Conservation (phyloP, 371 early-diverging fungal genomes). For the Syncephalastrum contaminatum region DNA sequence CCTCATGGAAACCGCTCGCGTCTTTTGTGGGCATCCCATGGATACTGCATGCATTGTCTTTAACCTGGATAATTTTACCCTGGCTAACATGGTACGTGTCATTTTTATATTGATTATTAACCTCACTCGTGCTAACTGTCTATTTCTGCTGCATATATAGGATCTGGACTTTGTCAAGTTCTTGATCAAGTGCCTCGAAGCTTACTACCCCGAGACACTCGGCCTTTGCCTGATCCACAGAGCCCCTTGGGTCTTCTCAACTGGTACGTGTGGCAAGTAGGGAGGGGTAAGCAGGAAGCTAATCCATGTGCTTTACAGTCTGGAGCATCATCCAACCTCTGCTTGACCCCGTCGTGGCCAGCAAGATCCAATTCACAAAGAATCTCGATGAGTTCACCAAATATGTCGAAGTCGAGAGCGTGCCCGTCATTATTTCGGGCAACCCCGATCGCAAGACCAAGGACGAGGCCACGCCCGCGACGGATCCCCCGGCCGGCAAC, state of each 20-base stretch:
- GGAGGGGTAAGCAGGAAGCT: background rate
- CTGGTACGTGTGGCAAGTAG: conserved; percentile 30
- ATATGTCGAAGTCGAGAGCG: conserved; percentile 47
- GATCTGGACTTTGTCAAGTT: conserved; percentile 82
- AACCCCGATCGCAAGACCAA: conserved; percentile 23
- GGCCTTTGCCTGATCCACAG: conserved; percentile 77
- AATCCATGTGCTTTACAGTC: conserved; percentile 21
- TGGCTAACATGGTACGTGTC: conserved; percentile 71
- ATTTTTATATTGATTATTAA: background rate
- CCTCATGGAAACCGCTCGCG: conserved; percentile 81
- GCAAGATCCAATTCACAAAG: conserved; percentile 80
- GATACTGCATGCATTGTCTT: conserved; percentile 82
- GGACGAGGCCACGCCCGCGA: conserved; percentile 22
- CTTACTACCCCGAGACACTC: conserved; percentile 89
- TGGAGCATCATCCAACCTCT: conserved; percentile 73
- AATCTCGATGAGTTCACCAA: conserved; percentile 58
- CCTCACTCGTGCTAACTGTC: background rate
- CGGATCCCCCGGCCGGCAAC: conserved; percentile 29
- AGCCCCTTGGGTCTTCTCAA: conserved; percentile 83
- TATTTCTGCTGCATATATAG: conserved; percentile 21
- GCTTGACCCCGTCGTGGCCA: conserved; percentile 86
- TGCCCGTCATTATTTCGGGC: conserved; percentile 33
- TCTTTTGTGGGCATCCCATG: conserved; percentile 68
- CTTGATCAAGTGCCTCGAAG: conserved; percentile 77
- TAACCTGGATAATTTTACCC: conserved; percentile 78